Base-by-base conservation (phyloP, 495 filamentous ascomycete species). In the Apodospora peruviana region DNA sequence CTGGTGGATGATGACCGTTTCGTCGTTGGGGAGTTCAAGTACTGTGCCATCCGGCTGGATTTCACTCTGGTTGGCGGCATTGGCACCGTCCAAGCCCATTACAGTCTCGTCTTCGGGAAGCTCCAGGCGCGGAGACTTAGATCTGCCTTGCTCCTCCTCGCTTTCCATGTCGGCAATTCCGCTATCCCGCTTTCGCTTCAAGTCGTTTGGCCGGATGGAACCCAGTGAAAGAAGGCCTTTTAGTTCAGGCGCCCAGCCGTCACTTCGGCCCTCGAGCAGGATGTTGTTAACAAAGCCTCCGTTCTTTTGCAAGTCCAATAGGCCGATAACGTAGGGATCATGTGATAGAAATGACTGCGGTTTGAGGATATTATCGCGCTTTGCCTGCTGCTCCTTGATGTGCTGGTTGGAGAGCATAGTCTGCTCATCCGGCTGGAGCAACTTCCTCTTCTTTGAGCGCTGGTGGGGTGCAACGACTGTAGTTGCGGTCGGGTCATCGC, bases 151-250 rank as follows among this genome's bases (percentile, higher is more conserved):
- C 38, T 83, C 80, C 25, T 82, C 76, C 44, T 85, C 85, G 40
- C 73, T 77, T 19, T 76, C 80, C 62, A 94, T 75, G 61, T 91
- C 88, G 25, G 86, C 85, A 45, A 94, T 79, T 9, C 88, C 91
- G 55, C 83, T 88, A 62, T 95, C 93, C 34, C 93, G 84, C 76
- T 98, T 98, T 45, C 94, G 73, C 79, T 97, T 98, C 40, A 93
- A 75, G 34, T 93, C 89, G 40, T 87, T 85, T 11, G 83, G 76
- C 40, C 83, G 80, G 16, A 96, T 80, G 9, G 85, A 78, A 50
- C 91, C 88, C 25, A 96, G 73, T 27, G 88, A 91, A 20, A 96
- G 66, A 44, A 98, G 76, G 8, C 83, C 87, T 51, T 88, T 83
- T 5, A 98, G 78, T 66, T 98, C 93, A 3, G 91, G 93, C 11